Evolutionary conservation across 345 rosid species (phyloP).

Genomic region (Hirschfeldia incana): DNA sequence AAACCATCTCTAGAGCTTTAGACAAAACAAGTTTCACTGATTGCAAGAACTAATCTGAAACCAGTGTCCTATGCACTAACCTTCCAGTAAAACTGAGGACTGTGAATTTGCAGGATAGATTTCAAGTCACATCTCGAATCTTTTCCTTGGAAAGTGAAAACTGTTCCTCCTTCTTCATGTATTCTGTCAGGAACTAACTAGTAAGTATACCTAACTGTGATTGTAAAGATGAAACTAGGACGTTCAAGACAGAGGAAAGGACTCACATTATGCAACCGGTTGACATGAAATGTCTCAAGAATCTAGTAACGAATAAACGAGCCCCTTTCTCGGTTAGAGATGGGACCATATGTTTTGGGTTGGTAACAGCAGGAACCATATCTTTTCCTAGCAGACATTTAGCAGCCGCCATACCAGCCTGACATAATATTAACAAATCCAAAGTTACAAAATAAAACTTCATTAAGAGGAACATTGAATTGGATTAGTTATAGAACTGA

Average conservation of each 20-base stretch:
- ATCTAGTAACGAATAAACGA: slow-evolving; percentile 61
- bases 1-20: neutral
- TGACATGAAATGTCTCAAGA: slow-evolving; percentile 61
- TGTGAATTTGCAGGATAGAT: slow-evolving; percentile 56
- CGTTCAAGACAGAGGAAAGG: neutral
- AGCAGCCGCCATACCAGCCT: slow-evolving; percentile 70
- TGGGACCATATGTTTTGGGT: slow-evolving; percentile 72
- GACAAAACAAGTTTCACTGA: neutral
- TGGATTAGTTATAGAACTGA: neutral
- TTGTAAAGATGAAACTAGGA: neutral
- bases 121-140: slow-evolving; percentile 43
- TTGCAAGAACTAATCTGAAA: neutral
- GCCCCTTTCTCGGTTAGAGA: slow-evolving; percentile 65
- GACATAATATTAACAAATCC: neutral
- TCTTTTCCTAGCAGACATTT: slow-evolving; percentile 51
- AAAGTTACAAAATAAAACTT: neutral
- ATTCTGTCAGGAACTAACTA: slow-evolving; percentile 41
- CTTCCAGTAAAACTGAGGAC: slow-evolving; percentile 90
- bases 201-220: neutral
- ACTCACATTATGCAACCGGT: slow-evolving; percentile 67
- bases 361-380: slow-evolving; percentile 38
- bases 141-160: slow-evolving; percentile 56
- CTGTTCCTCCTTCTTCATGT: slow-evolving; percentile 79
- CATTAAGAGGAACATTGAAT: neutral
- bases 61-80: slow-evolving; percentile 24